A percentile compares a stretch with the other conserved stretches of the same genome.
Evolutionary conservation across 148 eudicot genomes (phyloP).

Genomic region (Heliamphora exappendiculata): DNA sequence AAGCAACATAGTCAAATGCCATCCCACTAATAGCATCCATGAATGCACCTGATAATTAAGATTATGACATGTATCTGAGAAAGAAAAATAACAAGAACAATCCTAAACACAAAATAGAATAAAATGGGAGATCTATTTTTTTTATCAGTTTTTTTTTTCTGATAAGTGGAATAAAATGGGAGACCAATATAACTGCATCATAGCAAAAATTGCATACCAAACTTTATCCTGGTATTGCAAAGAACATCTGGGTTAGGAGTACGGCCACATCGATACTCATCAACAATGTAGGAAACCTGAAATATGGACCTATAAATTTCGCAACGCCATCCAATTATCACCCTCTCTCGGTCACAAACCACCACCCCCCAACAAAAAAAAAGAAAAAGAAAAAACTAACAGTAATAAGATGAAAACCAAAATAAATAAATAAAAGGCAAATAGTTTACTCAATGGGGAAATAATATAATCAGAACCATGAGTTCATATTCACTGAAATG

Average conservation of each 20-base stretch:
- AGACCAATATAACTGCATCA: not conserved
- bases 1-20: constrained; percentile 84
- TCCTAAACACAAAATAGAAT: not conserved
- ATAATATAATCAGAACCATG: not conserved
- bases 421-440: too few species aligned
- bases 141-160: too few species aligned
- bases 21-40: constrained; percentile 71
- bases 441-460: too few species aligned
- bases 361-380: not conserved
- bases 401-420: too few species aligned
- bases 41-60: constrained; percentile 65
- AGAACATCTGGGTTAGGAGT: constrained; percentile 99
- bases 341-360: not conserved
- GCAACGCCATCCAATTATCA: constrained; percentile 16
- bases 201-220: constrained; percentile 47
- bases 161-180: not conserved
- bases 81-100: not conserved
- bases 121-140: not conserved
- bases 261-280: constrained; percentile 85
- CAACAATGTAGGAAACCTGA: constrained; percentile 90
- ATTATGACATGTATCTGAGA: not conserved
- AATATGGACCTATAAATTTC: constrained; percentile 22
- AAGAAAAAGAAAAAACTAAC: too few species aligned
- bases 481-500: not conserved
- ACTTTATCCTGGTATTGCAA: constrained; percentile 95